Base-by-base conservation (phyloP, 495 filamentous ascomycete species). In the Glarea lozoyensis region DNA sequence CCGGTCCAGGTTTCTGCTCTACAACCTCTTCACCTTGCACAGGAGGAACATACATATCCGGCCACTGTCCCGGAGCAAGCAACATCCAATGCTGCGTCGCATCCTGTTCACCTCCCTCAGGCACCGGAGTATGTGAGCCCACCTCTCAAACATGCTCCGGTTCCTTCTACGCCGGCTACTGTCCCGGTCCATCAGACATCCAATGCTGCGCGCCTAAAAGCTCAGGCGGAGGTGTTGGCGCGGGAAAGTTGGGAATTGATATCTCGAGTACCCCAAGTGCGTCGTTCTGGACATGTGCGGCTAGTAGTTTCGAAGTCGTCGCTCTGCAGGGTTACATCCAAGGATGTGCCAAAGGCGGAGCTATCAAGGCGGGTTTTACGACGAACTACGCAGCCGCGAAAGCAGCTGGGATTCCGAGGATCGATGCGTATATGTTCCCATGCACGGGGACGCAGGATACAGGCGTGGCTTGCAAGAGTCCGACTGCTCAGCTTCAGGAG, bases 381-480 rank as follows among this genome's bases (percentile, higher is more conserved):
- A 19, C 4, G 10, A 21, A 20, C n/a, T 33, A 22, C 21, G 6
- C n/a, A 9, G 4, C 39, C 13, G 20, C 39, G 9, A 42, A 27
- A 19, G 39, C 39, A 13, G 39, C 39, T 9, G 39, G 39, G 6
- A 16, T 42, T 12, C 9, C 10, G 4, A 23, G 17, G 21, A 32
- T 42, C 27, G 22, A 42, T 30, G 39, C 39, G 7, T 42, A 42
- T 20, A 7, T 43, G 12, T 43, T 43, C 29, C 41, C 41, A 3
- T 43, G 41, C 18, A 43, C 41, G 6, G 41, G 41, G 9, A 43
- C 32, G 10, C 41, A 43, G n/a, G 13, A 12, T 4, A 43, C 16
- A 9, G 41, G 41, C 11, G 41, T 43, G 6, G 41, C 41, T 23
- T 43, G 41, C 17, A 43, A 43, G 18, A 32, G 13, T 2, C 27